Evolutionary conservation across 164 flowering plant species (phyloP).

Genomic region (Cinnamomum chago): DNA sequence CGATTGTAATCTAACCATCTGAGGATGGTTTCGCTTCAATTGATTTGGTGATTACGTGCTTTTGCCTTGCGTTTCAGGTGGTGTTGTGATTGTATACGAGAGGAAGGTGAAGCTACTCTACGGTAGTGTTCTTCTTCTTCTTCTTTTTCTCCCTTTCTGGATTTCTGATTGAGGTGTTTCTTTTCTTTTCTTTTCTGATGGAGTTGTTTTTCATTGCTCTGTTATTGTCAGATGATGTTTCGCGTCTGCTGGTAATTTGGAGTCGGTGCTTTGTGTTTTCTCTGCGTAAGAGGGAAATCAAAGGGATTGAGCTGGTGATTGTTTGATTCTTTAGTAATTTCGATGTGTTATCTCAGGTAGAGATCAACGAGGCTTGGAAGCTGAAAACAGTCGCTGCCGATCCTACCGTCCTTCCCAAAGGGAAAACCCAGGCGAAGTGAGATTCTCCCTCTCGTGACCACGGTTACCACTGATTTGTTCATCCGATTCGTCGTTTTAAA

Average conservation of each 20-base stretch:
- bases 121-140: conserved; percentile 36
- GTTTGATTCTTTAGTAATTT: neutral
- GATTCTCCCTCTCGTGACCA: conserved; percentile 7
- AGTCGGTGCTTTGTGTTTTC: neutral
- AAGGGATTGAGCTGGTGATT: neutral
- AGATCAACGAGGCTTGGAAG: conserved; percentile 87
- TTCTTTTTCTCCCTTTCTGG: neutral
- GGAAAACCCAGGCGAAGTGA: conserved; percentile 83
- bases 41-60: neutral
- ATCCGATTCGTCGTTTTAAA: neutral
- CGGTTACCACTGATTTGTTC: neutral
- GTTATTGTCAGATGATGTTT: conserved; percentile 58
- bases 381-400: conserved; percentile 46
- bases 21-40: too few relatives aligned
- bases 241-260: conserved; percentile 59
- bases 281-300: neutral
- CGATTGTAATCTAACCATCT: neutral
- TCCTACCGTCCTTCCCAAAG: conserved; percentile 76
- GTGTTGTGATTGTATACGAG: conserved; percentile 86
- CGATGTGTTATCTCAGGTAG: conserved; percentile 36
- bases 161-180: too few relatives aligned
- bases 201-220: neutral
- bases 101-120: conserved; percentile 84
- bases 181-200: neutral
- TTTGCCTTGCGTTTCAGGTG: conserved; percentile 39